Base-by-base conservation (phyloP, 106 monocot species). In the Dioscorea zingiberensis region DNA sequence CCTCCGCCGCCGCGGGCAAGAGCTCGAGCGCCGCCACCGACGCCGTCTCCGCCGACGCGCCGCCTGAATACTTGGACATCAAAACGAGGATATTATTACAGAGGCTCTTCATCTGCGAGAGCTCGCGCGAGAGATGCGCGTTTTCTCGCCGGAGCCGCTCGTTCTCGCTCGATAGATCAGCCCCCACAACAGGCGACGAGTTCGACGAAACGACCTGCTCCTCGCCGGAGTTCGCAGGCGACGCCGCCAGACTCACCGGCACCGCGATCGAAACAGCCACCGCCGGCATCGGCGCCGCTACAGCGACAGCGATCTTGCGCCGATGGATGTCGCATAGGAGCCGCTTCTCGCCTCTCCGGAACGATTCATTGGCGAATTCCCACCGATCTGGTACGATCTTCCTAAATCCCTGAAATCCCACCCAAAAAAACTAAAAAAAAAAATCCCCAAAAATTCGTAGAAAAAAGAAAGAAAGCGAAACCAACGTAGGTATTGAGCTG, bases 251-350 rank as follows among this genome's bases (percentile, higher is more conserved):
- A n/a, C n/a, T n/a, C n/a, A n/a, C n/a, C 13, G 68, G 69, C 19
- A 47, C 28, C 25, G 56, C 56, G 44, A 45, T 25, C n/a, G 51
- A 71, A 12, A 71, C 64, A 45, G 71, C 30, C 30, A 7, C 30
- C 30, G 65, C 44, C 27, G 23, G 8, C n/a, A 24, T 28, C 2
- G 28, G 21, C 24, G 16, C 64, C 8, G 48, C 23, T 2, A 72
- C 47, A 19, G 68, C 3, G 27, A 62, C 22, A 4, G 25, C 22
- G 28, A 60, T 62, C 69, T 73, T 72, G 46, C 87, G 77, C 25
- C 85, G 76, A 27, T 83, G 87, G 68, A 87, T 87, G 13, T 77
- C 83, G 46, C 63, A 18, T 13, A 83, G 83, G 29, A 87, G 73
- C 7, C 17, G 54, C 63, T 74, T 83, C 66, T 79, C 80, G 1